Evolutionary conservation across 129 eudicot species (phyloP).

Genomic region (Flaveria trinervia): DNA sequence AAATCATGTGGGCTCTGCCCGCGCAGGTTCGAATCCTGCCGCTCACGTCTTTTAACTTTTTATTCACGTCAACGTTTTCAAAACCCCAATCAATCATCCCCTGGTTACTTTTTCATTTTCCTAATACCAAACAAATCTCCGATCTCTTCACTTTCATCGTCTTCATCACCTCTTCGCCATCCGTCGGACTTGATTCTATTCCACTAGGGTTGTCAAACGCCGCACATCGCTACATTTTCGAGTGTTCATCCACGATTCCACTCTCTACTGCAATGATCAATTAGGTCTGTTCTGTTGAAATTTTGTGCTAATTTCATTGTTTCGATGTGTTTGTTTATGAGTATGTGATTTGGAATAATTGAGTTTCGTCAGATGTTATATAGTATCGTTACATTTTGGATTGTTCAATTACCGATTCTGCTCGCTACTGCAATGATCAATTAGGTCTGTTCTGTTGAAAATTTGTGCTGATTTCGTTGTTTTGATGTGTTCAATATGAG

Average conservation of each 20-base stretch:
- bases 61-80: neutral
- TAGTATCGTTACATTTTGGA: conserved; percentile 11
- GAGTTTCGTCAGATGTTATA: neutral
- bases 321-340: no score
- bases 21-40: conserved; percentile 98
- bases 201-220: no score
- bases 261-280: no score
- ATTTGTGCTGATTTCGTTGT: neutral
- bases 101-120: no score
- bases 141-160: conserved; percentile 3
- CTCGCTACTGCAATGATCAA: conserved; percentile 6
- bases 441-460: conserved; percentile 22
- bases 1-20: conserved; percentile 99
- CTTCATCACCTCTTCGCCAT: neutral
- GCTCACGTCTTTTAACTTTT: conserved; percentile 20
- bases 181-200: no score
- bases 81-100: neutral
- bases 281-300: no score
- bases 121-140: conserved; percentile 25
- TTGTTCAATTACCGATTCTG: conserved; percentile 5
- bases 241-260: no score
- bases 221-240: no score
- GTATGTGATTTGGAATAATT: no score
- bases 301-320: no score
- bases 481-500: neutral